phyloP scores from a whole-genome alignment of 2,329 filamentous ascomycete genomes.

The Trichocomaceae sp. region DNA sequence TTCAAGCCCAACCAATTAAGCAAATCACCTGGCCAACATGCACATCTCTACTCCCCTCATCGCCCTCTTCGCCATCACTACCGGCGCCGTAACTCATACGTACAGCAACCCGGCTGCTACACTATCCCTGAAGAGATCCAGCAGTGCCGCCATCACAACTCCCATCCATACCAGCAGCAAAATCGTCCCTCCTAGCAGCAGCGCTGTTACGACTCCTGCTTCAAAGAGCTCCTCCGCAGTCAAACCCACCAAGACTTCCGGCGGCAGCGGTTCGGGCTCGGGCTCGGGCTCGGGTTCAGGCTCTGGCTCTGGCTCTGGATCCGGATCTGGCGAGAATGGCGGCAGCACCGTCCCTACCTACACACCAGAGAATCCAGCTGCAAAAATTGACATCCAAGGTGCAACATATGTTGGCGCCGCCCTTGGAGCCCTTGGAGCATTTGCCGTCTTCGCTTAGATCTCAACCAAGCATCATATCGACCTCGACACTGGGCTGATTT shows the following conservation, averaged over 20 bases:
- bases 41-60: constrained; percentile 18
- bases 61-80: constrained; percentile 19
- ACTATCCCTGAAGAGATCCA: constrained; percentile 8
- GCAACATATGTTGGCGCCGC: constrained; percentile 7
- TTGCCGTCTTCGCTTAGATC: constrained; percentile 6
- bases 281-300: constrained; percentile 12
- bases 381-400: constrained; percentile 4
- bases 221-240: neutral
- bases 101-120: constrained; percentile 15
- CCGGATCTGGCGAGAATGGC: constrained; percentile 13
- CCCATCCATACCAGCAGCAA: constrained; percentile 6
- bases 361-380: constrained; percentile 6
- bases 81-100: constrained; percentile 15
- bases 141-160: constrained; percentile 3
- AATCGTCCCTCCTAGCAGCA: neutral
- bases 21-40: constrained; percentile 22
- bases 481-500: neutral
- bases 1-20: neutral
- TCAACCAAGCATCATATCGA: neutral
- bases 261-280: constrained; percentile 11
- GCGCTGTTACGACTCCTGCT: neutral
- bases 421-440: constrained; percentile 8
- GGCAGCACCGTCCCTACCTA: neutral
- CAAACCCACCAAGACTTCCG: constrained; percentile 4
- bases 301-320: constrained; percentile 10